phyloP scores from a whole-genome alignment of 306 rosid genomes.

The Abrus pulchellus region DNA sequence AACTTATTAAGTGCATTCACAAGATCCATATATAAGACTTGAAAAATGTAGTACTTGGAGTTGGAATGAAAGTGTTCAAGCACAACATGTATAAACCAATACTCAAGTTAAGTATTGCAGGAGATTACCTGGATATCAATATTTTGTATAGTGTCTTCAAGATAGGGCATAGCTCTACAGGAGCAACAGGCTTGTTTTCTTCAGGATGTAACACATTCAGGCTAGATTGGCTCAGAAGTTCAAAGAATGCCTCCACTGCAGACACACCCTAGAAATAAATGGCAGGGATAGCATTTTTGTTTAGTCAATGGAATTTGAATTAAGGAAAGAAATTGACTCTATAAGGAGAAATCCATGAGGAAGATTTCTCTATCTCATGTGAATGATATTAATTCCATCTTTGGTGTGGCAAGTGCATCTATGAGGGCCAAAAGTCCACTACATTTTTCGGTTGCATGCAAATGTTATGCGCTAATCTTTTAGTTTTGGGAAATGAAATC shows the following conservation, averaged over 20 bases:
- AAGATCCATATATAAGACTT: slow-evolving; percentile 31
- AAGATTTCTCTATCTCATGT: not conserved
- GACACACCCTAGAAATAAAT: slow-evolving; percentile 79
- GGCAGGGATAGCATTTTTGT: slow-evolving; percentile 1
- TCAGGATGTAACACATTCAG: slow-evolving; percentile 88
- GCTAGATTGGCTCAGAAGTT: slow-evolving; percentile 90
- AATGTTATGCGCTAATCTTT: not conserved
- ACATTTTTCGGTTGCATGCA: not conserved
- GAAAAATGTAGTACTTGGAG: slow-evolving; percentile 22
- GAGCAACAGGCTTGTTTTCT: slow-evolving; percentile 89
- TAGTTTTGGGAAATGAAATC: not conserved
- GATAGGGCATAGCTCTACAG: slow-evolving; percentile 94
- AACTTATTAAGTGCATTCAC: not conserved
- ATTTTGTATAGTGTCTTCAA: slow-evolving; percentile 87
- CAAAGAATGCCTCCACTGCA: slow-evolving; percentile 84
- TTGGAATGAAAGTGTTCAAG: slow-evolving; percentile 25
- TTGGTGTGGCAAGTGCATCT: slow-evolving; percentile 9
- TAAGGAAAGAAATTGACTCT: not conserved
- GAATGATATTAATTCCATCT: not conserved
- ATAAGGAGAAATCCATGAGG: not conserved
- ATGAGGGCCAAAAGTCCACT: not conserved
- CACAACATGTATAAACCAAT: slow-evolving; percentile 9
- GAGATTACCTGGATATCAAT: slow-evolving; percentile 73
- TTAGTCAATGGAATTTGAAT: slow-evolving; percentile 18
- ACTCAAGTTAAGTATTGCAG: slow-evolving; percentile 4